phyloP scores from a whole-genome alignment of 1,284 basidiomycete species.

The Ustilago trichophora region DNA sequence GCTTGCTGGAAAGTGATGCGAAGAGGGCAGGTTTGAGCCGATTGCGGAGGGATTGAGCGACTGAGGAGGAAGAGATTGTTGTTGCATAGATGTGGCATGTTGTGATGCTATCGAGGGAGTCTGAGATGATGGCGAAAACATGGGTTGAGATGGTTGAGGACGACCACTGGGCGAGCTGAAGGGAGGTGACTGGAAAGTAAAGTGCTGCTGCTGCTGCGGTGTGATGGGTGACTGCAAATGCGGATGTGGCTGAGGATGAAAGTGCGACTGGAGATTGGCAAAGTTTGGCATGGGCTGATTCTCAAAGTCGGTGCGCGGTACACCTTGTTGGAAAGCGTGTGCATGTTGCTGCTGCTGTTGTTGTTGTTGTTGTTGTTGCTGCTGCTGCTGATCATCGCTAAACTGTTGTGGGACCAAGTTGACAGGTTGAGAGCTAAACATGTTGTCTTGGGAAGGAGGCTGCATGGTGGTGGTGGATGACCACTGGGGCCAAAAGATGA shows the following conservation, averaged over 20 bases:
- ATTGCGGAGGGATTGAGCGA: too few relatives aligned
- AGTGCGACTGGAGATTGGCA: constrained; percentile 3
- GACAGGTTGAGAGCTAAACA: constrained; percentile 4
- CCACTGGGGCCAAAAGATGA: too few relatives aligned
- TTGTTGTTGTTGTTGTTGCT: constrained; percentile 3
- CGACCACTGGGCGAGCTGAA: constrained; percentile 9
- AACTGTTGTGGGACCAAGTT: constrained; percentile 1
- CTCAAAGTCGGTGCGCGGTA: constrained; percentile 1
- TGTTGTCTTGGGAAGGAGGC: constrained; percentile 19
- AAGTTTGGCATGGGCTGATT: constrained; percentile 2
- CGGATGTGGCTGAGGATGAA: constrained; percentile 8
- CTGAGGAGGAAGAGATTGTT: neutral
- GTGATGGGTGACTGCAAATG: constrained; percentile 9
- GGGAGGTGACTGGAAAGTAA: constrained; percentile 12
- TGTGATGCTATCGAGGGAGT: constrained; percentile 1
- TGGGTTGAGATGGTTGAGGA: constrained; percentile 5
- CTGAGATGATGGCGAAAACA: constrained; percentile 16
- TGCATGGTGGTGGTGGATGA: constrained; percentile 23
- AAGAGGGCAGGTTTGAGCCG: too few relatives aligned
- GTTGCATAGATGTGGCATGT: constrained; percentile 2
- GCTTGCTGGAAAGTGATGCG: constrained; percentile 8
- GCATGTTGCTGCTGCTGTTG: too few relatives aligned
- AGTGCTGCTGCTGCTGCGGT: constrained; percentile 6
- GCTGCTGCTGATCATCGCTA: constrained; percentile 15
- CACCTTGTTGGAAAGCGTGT: neutral